A percentile compares a stretch with the other conserved stretches of the same genome.
phyloP scores from a whole-genome alignment of 2,329 filamentous ascomycete genomes.

The Periconia sp. region DNA sequence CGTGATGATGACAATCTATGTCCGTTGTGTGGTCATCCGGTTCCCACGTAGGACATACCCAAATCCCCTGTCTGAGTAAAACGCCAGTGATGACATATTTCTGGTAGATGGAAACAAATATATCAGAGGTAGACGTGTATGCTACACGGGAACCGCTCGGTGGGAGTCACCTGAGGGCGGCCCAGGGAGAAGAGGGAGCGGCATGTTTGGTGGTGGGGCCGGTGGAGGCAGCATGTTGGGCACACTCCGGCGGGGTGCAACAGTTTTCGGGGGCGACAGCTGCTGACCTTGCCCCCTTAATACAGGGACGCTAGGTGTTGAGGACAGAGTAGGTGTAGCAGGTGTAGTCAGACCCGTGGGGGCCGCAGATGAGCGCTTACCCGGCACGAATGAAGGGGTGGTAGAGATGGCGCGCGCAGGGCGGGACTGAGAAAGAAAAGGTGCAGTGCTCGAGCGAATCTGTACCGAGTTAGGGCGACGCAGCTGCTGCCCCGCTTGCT shows the following conservation, averaged over 20 bases:
- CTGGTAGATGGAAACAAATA: not conserved
- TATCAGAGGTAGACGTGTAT: not conserved
- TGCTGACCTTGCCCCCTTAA: constrained; percentile 28
- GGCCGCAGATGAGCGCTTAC: constrained; percentile 21
- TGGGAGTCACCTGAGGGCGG: constrained; percentile 26
- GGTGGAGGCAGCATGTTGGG: constrained; percentile 48
- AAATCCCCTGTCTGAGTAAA: not conserved
- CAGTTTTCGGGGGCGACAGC: constrained; percentile 13
- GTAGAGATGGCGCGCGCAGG: constrained; percentile 30
- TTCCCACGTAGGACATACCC: not conserved
- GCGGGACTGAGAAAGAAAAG: constrained; percentile 45
- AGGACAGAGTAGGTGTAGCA: constrained; percentile 11
- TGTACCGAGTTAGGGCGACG: constrained; percentile 49
- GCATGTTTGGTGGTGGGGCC: constrained; percentile 49
- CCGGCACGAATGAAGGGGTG: constrained; percentile 35
- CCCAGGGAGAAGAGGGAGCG: constrained; percentile 38
- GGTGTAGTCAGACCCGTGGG: constrained; percentile 16
- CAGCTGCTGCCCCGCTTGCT: constrained; percentile 24
- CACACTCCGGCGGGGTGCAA: constrained; percentile 37
- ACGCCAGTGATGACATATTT: constrained; percentile 1
- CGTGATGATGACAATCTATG: not conserved
- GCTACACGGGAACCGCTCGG: constrained; percentile 7
- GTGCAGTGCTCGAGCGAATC: constrained; percentile 45
- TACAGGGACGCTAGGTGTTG: constrained; percentile 22
- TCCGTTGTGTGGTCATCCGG: not conserved